Evolutionary conservation across 2,329 filamentous ascomycete species (phyloP), one percentile per base, ranked within the genome.

Genomic region (Chrysoporthe cubensis): DNA sequence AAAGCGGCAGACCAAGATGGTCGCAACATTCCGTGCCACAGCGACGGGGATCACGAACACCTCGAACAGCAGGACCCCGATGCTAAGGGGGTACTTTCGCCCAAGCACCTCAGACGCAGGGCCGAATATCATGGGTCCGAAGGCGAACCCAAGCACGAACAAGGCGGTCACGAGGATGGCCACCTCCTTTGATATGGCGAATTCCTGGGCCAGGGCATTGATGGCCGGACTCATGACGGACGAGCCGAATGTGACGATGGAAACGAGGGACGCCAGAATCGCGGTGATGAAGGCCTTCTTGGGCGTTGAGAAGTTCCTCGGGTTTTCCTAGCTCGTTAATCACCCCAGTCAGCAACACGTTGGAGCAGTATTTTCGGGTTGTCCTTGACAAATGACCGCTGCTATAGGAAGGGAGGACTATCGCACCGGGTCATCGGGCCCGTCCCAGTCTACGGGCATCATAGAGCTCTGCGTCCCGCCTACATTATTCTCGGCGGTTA

Each of bases 1-100:
- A n/a, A 65, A 65, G 9, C 62, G 62, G 40, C 62, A 57, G 52
- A 65, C 26, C 3, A 65, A 40, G 42, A 65, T 37, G 43, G 56
- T 58, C n/a, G 26, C 56, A 1, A 40, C 34, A n/a, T 58, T 40
- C 7, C 13, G 26, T 18, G 26, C 56, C 1, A 58, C 26, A 16
- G 56, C 56, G 26, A 58, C 56, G 26, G 32, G 32, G 5, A 58
- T 21, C 14, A 18, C 16, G 56, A 58, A 58, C 26, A 40, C 34
- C 14, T n/a, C 34, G 34, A 58, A 58, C 26, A 34, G 16, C 11
- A 58, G 32, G 16, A 58, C 13, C 11, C 26, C 56, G 16, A 58
- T 26, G 11, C 26, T 18, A 14, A 58, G 11, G 37, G 56, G 56
- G 26, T 26, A 40, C 26, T 58, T 58, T 5, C 56, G 26, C 32